phyloP scores from a whole-genome alignment of 2,329 filamentous ascomycete genomes.

The Triangularia verruculosa region DNA sequence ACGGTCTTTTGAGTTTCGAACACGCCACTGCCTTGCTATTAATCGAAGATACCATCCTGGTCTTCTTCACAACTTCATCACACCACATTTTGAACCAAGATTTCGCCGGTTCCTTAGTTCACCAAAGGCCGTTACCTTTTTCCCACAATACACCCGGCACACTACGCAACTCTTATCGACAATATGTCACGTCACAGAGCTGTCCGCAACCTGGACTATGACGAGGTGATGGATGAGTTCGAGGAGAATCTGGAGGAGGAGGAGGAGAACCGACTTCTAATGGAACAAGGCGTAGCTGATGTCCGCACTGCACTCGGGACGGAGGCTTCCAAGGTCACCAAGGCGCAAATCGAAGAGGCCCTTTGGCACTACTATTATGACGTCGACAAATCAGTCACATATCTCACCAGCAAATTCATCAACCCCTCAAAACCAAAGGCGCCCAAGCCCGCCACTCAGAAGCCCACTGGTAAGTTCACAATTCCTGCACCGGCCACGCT shows the following conservation, averaged over 20 bases:
- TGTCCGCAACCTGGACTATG: slow-evolving; percentile 49
- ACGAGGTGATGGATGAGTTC: slow-evolving; percentile 51
- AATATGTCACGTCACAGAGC: slow-evolving; percentile 48
- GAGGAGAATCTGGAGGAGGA: slow-evolving; percentile 44
- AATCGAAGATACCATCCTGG: neutral
- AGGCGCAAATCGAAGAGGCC: slow-evolving; percentile 75
- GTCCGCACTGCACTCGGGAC: slow-evolving; percentile 65
- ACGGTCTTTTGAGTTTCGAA: no score
- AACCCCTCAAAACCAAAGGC: slow-evolving; percentile 41
- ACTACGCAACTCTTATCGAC: neutral
- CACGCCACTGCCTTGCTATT: no score
- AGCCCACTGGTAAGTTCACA: slow-evolving; percentile 26
- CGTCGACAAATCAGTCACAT: slow-evolving; percentile 77
- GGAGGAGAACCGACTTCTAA: slow-evolving; percentile 46
- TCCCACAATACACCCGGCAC: neutral
- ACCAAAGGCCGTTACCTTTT: no score
- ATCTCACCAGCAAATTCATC: slow-evolving; percentile 66
- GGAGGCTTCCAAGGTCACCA: slow-evolving; percentile 54
- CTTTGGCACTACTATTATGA: slow-evolving; percentile 98
- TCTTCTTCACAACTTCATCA: neutral
- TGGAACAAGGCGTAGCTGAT: slow-evolving; percentile 64
- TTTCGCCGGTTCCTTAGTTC: no score
- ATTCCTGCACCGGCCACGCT: slow-evolving; percentile 13
- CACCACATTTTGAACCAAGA: neutral
- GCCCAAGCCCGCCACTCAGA: slow-evolving; percentile 28